These are phyloP conservation scores for Astragalus membranaceus DNA, from an alignment of 306 rosid species.

Conservation along the genomic window DNA sequence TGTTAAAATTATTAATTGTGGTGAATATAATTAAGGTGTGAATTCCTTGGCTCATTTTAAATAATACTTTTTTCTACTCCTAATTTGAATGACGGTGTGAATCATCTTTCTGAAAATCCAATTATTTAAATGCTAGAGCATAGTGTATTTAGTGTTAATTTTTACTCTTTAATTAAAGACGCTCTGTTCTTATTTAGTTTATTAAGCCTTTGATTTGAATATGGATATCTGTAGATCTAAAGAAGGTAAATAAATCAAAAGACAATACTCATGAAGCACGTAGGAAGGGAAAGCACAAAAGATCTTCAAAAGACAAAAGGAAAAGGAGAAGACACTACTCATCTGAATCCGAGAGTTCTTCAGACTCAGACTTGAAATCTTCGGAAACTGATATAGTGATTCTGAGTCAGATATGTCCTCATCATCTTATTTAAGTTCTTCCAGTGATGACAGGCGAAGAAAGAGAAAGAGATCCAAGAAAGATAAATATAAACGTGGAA, in stretches of 20 bases:
- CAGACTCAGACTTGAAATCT: constrained; percentile 70
- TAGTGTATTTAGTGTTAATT: too few relatives aligned
- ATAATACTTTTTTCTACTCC: neutral
- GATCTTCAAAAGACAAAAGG: constrained; percentile 58
- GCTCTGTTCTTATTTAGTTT: too few relatives aligned
- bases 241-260: too few relatives aligned
- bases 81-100: too few relatives aligned
- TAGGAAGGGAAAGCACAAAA: constrained; percentile 59
- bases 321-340: constrained; percentile 65
- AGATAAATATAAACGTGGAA: too few relatives aligned
- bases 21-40: constrained; percentile 75
- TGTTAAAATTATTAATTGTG: constrained; percentile 84
- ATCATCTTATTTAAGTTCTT: constrained; percentile 66
- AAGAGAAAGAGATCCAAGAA: too few relatives aligned
- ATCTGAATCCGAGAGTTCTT: constrained; percentile 65
- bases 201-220: too few relatives aligned
- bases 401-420: constrained; percentile 67
- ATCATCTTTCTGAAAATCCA: too few relatives aligned
- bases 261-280: too few relatives aligned
- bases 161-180: too few relatives aligned
- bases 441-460: constrained; percentile 71
- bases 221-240: too few relatives aligned
- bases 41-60: neutral
- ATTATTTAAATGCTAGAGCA: too few relatives aligned
- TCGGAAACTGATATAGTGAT: constrained; percentile 78